Base-by-base conservation (phyloP, 1,284 basidiomycete genomes). In the Trametes versicolor region DNA sequence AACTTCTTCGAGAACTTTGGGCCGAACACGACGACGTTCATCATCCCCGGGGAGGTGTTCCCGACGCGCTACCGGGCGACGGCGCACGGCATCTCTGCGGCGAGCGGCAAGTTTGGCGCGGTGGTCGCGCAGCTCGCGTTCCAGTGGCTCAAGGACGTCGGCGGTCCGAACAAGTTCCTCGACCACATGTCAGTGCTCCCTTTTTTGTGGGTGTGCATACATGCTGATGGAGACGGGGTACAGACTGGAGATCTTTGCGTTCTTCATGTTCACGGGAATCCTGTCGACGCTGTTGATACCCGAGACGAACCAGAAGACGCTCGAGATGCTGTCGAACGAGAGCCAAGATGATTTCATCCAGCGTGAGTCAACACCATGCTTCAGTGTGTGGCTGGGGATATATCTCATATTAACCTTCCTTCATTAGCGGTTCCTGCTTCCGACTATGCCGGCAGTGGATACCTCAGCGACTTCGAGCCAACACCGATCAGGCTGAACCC, bases 11-110 rank as follows among this genome's bases (percentile, higher is more conserved):
- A 90, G 80, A 90, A 90, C 77, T 91, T 90, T 74, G 93, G 93
- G 0, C 90, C 93, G 57, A 95, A 95, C 79, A 87, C 88, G 0
- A 95, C 93, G 0, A 96, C 93, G 3, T 96, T 89, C 76, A 74
- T 95, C 70, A 83, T 96, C 39, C 94, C 95, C 9, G 93, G 92
- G 62, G 93, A 96, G 77, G 87, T 83, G 32, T 96, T 95, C 89
- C 94, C 94, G 2, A 96, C 94, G 2, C 88, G 94, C 51, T 94
- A 94, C 79, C 85, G 93, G 56, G 92, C 91, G 0, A 94, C 93
- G 6, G 90, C 87, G 2, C 93, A 95, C 77, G 94, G 94, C 77
- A 94, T 96, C 75, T 91, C 90, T 21, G 94, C 94, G 21, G 93
- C 91, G 4, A 87, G 86, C 29, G 93, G 92, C 58, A 96, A 95